Evolutionary conservation across 768 basidiomycete species (phyloP).

Genomic region (Lentinula guzmanii): DNA sequence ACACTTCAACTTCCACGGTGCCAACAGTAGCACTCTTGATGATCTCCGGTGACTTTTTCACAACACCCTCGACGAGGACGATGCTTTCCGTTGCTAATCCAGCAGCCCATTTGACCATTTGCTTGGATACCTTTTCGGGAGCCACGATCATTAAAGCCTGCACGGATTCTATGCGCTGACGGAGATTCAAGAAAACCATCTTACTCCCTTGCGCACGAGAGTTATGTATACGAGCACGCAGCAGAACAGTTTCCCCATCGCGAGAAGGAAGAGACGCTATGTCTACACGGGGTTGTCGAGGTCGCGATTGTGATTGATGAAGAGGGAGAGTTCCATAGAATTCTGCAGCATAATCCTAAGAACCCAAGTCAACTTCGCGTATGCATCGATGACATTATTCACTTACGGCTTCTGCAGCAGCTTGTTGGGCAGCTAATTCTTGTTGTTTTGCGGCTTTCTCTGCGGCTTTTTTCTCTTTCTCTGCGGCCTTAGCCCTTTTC

Average conservation of each 20-base stretch:
- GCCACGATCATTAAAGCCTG: slow-evolving; percentile 77
- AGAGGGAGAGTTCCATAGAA: slow-evolving; percentile 87
- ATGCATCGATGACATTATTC: not conserved
- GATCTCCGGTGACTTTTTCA: slow-evolving; percentile 71
- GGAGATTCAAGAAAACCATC: slow-evolving; percentile 90
- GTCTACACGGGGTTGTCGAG: slow-evolving; percentile 51
- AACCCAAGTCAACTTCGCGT: slow-evolving; percentile 1
- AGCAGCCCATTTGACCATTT: slow-evolving; percentile 94
- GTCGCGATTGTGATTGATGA: slow-evolving; percentile 84
- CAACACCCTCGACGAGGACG: slow-evolving; percentile 81
- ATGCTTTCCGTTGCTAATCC: slow-evolving; percentile 81
- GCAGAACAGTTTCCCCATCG: slow-evolving; percentile 69
- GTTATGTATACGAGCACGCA: slow-evolving; percentile 89
- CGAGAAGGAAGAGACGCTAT: slow-evolving; percentile 60
- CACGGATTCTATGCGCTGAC: slow-evolving; percentile 81
- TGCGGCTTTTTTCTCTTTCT: slow-evolving; percentile 85
- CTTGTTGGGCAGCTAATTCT: slow-evolving; percentile 63
- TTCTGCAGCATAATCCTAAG: slow-evolving; percentile 67
- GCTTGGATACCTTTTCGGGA: slow-evolving; percentile 80
- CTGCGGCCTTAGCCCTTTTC: slow-evolving; percentile 84
- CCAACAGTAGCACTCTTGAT: slow-evolving; percentile 89
- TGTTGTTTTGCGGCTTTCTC: slow-evolving; percentile 79
- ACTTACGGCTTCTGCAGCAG: slow-evolving; percentile 58
- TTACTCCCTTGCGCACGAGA: slow-evolving; percentile 91
- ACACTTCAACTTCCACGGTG: slow-evolving; percentile 83